phyloP scores from a whole-genome alignment of 176 grass and related monocot genomes.

The Bolboschoenus planiculmis region DNA sequence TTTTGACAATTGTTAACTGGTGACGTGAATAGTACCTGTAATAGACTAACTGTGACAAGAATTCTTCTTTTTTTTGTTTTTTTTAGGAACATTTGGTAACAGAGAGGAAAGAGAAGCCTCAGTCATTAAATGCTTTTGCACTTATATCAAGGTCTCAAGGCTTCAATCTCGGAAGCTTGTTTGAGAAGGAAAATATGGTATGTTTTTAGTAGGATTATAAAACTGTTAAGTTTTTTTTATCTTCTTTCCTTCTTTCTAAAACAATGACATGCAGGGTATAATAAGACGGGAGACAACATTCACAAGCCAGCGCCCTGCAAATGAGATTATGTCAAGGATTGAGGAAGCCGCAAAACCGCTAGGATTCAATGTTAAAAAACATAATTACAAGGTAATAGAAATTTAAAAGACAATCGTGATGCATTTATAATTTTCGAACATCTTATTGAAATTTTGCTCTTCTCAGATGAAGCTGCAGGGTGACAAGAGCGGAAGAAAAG shows the following conservation, averaged over 20 bases:
- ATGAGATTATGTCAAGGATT: constrained; percentile 95
- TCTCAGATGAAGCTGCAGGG: constrained; percentile 93
- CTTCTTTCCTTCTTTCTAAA: constrained; percentile 12
- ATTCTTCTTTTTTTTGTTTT: neutral
- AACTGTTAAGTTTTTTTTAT: neutral
- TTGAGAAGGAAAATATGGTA: constrained; percentile 79
- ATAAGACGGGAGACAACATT: constrained; percentile 81
- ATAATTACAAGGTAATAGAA: constrained; percentile 79
- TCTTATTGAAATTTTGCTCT: neutral
- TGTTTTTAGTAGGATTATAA: neutral
- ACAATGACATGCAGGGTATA: constrained; percentile 39
- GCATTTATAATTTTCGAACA: neutral
- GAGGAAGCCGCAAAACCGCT: constrained; percentile 84
- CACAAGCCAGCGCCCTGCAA: constrained; percentile 65
- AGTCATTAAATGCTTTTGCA: constrained; percentile 98
- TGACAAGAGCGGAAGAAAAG: constrained; percentile 92
- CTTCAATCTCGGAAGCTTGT: constrained; percentile 96
- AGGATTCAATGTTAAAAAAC: constrained; percentile 94
- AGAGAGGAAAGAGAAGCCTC: constrained; percentile 76
- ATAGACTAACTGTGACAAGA: neutral
- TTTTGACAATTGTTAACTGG: neutral
- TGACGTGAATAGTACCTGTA: neutral
- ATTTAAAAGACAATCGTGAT: neutral
- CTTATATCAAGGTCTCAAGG: constrained; percentile 97
- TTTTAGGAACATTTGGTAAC: constrained; percentile 81